Evolutionary conservation across 2,329 filamentous ascomycete species (phyloP).

Genomic region (Nannizziopsis arthrosporioides): DNA sequence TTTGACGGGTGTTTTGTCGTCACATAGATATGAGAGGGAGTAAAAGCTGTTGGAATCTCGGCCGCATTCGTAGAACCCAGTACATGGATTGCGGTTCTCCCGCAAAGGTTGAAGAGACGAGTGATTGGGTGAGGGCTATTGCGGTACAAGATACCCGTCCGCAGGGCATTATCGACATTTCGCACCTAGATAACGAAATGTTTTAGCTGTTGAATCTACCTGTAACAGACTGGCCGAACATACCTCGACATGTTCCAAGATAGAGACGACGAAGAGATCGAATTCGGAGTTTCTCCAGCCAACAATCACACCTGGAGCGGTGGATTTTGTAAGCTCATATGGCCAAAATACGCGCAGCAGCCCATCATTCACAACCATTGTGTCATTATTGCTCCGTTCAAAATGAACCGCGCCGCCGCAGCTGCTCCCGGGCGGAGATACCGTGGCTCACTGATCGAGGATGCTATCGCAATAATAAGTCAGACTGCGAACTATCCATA

Average conservation of each 20-base stretch:
- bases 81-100: slow-evolving; percentile 69
- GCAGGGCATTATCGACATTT: slow-evolving; percentile 79
- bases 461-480: slow-evolving; percentile 46
- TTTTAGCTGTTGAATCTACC: slow-evolving; percentile 8
- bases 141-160: slow-evolving; percentile 69
- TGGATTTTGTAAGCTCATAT: slow-evolving; percentile 62
- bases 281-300: slow-evolving; percentile 90
- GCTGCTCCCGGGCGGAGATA: slow-evolving; percentile 88
- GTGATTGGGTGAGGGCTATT: slow-evolving; percentile 67
- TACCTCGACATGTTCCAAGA: slow-evolving; percentile 85
- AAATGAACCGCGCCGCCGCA: slow-evolving; percentile 88
- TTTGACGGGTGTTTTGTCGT: slow-evolving; percentile 40
- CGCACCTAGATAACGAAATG: slow-evolving; percentile 42
- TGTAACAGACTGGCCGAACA: slow-evolving; percentile 23
- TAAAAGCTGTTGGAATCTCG: slow-evolving; percentile 40
- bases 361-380: slow-evolving; percentile 60
- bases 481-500: background rate
- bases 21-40: slow-evolving; percentile 58
- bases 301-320: slow-evolving; percentile 71
- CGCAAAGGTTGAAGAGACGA: slow-evolving; percentile 75
- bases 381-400: slow-evolving; percentile 45
- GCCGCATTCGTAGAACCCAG: slow-evolving; percentile 66
- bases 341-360: slow-evolving; percentile 99
- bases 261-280: slow-evolving; percentile 79
- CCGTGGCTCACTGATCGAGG: slow-evolving; percentile 65